phyloP scores from a whole-genome alignment of 192 early-diverging fungal species.

The Entomortierella parvispora region DNA sequence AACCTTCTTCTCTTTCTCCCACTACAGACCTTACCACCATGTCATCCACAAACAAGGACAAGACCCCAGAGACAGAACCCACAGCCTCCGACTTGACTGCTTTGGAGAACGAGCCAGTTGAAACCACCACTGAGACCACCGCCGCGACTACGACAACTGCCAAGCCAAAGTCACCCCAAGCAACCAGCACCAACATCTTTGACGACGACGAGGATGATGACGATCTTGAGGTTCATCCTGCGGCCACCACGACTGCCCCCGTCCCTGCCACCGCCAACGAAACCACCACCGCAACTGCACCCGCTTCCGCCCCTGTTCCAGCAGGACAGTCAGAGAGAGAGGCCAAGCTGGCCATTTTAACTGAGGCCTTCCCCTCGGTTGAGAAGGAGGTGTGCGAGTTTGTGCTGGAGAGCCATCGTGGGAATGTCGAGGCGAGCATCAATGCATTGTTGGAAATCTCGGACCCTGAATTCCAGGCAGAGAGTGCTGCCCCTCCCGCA shows the following conservation, averaged over 20 bases:
- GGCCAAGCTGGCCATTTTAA: conserved; percentile 50
- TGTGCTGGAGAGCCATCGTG: conserved; percentile 59
- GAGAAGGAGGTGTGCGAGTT: conserved; percentile 62
- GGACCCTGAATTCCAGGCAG: conserved; percentile 63
- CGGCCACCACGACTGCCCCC: background rate
- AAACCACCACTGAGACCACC: background rate
- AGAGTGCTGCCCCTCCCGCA: conserved; percentile 8
- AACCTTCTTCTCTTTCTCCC: background rate
- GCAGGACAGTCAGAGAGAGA: conserved; percentile 34
- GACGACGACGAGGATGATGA: conserved; percentile 14
- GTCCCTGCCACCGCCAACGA: background rate
- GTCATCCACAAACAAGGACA: conserved; percentile 24
- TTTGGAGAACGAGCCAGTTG: conserved; percentile 1
- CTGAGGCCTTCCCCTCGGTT: conserved; percentile 63
- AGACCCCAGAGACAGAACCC: conserved; percentile 7
- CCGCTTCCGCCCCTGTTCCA: background rate
- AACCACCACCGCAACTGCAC: background rate
- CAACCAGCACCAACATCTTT: background rate
- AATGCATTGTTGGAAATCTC: conserved; percentile 62
- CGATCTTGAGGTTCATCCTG: conserved; percentile 27
- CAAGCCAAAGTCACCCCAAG: conserved; percentile 32
- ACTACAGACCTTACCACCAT: conserved; percentile 15
- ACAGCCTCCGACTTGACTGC: conserved; percentile 27
- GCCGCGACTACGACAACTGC: background rate
- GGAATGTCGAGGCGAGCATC: conserved; percentile 57